Evolutionary conservation across 176 grass and related monocot genomes (phyloP), one percentile per base, ranked within the genome.

Genomic region (Pharus latifolius): DNA sequence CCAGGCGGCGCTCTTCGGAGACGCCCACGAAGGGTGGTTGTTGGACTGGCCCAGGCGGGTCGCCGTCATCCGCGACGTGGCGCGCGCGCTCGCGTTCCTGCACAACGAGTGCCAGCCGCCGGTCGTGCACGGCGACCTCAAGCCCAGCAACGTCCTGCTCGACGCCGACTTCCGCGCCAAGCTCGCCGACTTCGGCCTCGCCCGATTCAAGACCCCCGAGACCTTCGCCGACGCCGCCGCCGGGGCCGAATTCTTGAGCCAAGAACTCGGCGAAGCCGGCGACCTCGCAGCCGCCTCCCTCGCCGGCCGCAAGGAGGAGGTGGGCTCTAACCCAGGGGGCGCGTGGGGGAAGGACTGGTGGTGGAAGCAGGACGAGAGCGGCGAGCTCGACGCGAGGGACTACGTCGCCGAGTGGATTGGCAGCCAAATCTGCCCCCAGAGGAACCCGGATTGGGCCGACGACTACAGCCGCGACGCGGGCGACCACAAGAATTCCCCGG

Each of bases 61-160:
- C 68, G 65, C 77, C 63, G 63, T 92, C 31, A 42, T 88, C 67
- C 60, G 72, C 18, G 81, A 92, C 67, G 84, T 88, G 54, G 88
- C 73, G 14, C 72, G 55, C 46, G 84, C 90, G 16, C 90, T 94
- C 4, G 67, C 84, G 0, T 91, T 94, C 40, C 91, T 98, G 71
- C 95, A 93, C 72, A 29, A 50, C 31, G 70, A 93, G 53, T 91
- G 84, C 69, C 71, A 83, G 24, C 89, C 90, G 3, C 90, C 84
- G 15, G 84, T 98, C 40, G 83, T 98, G 35, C 90, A 98, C 60
- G 87, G 90, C 26, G 90, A 98, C 66, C 82, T 98, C 52, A 98
- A 98, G 82, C 95, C 90, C 54, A 94, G 90, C 77, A 94, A 98
- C 58, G 76, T 98, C 13, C 90, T 98, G 30, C 89, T 98, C 20